These are phyloP conservation scores for Hymenoscyphus linearis DNA, from an alignment of 2,329 filamentous ascomycete genomes.

Conservation along the genomic window DNA sequence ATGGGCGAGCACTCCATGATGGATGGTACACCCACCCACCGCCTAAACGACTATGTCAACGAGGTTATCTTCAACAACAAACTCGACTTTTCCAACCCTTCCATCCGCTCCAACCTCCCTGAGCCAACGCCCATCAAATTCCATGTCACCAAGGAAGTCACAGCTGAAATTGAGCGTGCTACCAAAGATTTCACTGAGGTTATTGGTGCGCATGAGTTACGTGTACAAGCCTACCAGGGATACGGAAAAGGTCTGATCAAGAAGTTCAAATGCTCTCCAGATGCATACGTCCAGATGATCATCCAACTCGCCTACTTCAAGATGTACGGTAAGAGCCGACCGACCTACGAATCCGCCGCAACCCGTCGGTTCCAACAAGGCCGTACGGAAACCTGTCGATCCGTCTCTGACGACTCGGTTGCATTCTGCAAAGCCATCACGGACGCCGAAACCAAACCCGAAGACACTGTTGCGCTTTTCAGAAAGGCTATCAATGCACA, in stretches of 20 bases:
- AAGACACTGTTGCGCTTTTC: constrained; percentile 69
- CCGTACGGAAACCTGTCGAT: constrained; percentile 91
- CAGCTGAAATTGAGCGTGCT: constrained; percentile 74
- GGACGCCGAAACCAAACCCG: constrained; percentile 58
- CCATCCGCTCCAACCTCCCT: constrained; percentile 74
- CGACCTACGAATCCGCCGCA: constrained; percentile 94
- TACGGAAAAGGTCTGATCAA: constrained; percentile 99
- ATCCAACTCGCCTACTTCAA: constrained; percentile 98
- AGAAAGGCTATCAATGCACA: constrained; percentile 76
- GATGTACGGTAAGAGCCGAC: constrained; percentile 97
- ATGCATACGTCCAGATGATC: constrained; percentile 97
- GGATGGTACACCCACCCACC: constrained; percentile 97
- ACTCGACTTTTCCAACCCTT: constrained; percentile 77
- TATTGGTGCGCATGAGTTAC: constrained; percentile 83
- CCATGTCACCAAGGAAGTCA: constrained; percentile 66
- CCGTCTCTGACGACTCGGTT: constrained; percentile 84
- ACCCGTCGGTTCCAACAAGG: constrained; percentile 94
- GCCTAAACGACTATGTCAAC: constrained; percentile 92
- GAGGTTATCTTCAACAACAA: constrained; percentile 90
- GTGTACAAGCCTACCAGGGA: constrained; percentile 91
- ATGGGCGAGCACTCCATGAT: constrained; percentile 99
- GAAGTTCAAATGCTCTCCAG: constrained; percentile 97
- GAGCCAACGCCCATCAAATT: constrained; percentile 77
- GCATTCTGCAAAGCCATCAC: constrained; percentile 86
- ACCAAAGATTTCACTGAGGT: constrained; percentile 72